A percentile compares a stretch with the other conserved stretches of the same genome.
These are phyloP conservation scores for Podila verticillata DNA, from an alignment of 192 early-diverging fungal species.

Conservation along the genomic window DNA sequence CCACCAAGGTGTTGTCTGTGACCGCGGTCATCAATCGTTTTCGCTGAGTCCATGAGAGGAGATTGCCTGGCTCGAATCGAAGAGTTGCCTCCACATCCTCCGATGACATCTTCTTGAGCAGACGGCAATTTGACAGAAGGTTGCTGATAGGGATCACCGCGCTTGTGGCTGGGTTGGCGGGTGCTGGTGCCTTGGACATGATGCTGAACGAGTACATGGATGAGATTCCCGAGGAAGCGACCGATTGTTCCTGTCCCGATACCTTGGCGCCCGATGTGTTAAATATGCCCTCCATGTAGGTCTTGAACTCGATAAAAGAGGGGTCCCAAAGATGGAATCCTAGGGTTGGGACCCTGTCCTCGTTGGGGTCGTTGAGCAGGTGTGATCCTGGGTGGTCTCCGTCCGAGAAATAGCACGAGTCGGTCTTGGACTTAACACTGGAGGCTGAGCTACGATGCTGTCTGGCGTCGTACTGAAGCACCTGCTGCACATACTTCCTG, in stretches of 20 bases:
- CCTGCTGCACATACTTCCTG: slow-evolving; percentile 41
- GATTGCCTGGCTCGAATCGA: slow-evolving; percentile 40
- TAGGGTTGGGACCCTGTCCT: slow-evolving; percentile 39
- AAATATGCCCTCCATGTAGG: slow-evolving; percentile 36
- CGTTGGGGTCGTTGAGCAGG: slow-evolving; percentile 35
- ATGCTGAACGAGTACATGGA: slow-evolving; percentile 44
- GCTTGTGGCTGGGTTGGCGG: slow-evolving; percentile 15
- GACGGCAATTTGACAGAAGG: slow-evolving; percentile 36
- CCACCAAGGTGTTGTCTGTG: slow-evolving; percentile 47
- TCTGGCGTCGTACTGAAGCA: slow-evolving; percentile 32
- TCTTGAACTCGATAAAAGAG: slow-evolving; percentile 44
- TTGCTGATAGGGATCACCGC: slow-evolving; percentile 34
- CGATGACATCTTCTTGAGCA: slow-evolving; percentile 46
- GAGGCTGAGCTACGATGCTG: slow-evolving; percentile 47
- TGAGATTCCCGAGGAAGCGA: slow-evolving; percentile 11
- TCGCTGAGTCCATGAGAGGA: slow-evolving; percentile 43
- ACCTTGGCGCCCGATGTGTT: background rate
- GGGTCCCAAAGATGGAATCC: slow-evolving; percentile 52
- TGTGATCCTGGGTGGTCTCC: slow-evolving; percentile 48
- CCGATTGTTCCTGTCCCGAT: slow-evolving; percentile 8
- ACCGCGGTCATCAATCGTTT: slow-evolving; percentile 51
- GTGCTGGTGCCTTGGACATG: slow-evolving; percentile 20
- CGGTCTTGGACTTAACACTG: slow-evolving; percentile 40
- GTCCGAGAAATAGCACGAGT: slow-evolving; percentile 50
- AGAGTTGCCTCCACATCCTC: slow-evolving; percentile 53